phyloP scores from a whole-genome alignment of 2,329 filamentous ascomycete species.

The Chaetomiaceae sp. region DNA sequence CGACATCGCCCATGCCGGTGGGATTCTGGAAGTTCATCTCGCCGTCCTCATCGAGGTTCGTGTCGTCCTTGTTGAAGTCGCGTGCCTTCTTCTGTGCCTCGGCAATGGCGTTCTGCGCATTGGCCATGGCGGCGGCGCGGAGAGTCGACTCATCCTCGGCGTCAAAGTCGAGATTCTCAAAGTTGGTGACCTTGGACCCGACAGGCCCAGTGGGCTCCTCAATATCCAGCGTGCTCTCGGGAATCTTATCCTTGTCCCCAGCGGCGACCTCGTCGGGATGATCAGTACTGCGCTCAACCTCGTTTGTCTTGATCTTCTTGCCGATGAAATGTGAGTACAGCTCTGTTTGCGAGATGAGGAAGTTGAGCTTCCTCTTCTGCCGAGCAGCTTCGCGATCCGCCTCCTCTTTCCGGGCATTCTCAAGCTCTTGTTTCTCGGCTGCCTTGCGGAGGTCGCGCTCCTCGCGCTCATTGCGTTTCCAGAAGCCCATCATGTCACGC shows the following conservation, averaged over 20 bases:
- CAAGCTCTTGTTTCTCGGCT: slow-evolving; percentile 91
- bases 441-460: slow-evolving; percentile 91
- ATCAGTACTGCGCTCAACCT: slow-evolving; percentile 86
- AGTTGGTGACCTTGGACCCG: slow-evolving; percentile 76
- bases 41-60: slow-evolving; percentile 74
- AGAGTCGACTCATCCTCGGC: slow-evolving; percentile 84
- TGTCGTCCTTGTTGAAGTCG: slow-evolving; percentile 76
- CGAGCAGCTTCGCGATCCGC: slow-evolving; percentile 95
- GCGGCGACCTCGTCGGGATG: slow-evolving; percentile 66
- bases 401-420: slow-evolving; percentile 94
- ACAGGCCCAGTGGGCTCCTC: slow-evolving; percentile 51
- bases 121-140: slow-evolving; percentile 81
- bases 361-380: slow-evolving; percentile 98
- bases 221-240: slow-evolving; percentile 45
- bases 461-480: slow-evolving; percentile 97
- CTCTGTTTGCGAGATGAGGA: slow-evolving; percentile 97
- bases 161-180: slow-evolving; percentile 93
- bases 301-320: slow-evolving; percentile 97
- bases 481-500: slow-evolving; percentile 99
- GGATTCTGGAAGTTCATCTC: slow-evolving; percentile 99
- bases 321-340: slow-evolving; percentile 99
- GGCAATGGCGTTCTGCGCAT: slow-evolving; percentile 92
- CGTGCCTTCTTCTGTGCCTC: slow-evolving; percentile 90
- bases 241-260: slow-evolving; percentile 40
- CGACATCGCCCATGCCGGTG: slow-evolving; percentile 86